These are phyloP conservation scores for Erucastrum elatum DNA, from an alignment of 345 rosid genomes.

Conservation along the genomic window DNA sequence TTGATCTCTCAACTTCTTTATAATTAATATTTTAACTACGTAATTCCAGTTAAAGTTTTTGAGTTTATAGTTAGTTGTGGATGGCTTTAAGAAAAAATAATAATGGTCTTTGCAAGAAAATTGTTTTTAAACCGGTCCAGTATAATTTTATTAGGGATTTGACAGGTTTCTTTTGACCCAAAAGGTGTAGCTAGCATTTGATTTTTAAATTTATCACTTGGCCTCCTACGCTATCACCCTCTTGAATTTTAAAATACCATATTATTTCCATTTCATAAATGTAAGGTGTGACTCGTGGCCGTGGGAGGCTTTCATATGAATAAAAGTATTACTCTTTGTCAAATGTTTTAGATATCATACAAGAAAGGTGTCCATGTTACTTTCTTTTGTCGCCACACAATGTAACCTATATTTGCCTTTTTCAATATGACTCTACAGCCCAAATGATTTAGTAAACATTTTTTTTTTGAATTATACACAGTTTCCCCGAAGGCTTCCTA, in stretches of 20 bases:
- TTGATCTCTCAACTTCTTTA: conserved; percentile 36
- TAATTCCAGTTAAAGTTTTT: neutral
- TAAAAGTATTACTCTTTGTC: neutral
- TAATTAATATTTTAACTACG: neutral
- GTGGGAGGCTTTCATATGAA: neutral
- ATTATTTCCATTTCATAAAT: neutral
- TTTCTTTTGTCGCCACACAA: neutral
- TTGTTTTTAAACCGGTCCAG: conserved; percentile 20
- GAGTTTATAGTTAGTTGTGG: conserved; percentile 3
- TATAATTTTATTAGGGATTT: conserved; percentile 15
- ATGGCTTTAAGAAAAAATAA: neutral
- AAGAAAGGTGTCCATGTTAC: neutral
- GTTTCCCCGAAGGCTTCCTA: too few species aligned
- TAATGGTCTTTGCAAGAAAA: neutral
- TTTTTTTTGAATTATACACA: too few species aligned
- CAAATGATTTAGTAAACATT: neutral
- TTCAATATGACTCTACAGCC: neutral
- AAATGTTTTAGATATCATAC: neutral
- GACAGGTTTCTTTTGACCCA: conserved; percentile 41
- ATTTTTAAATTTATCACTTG: conserved; percentile 19
- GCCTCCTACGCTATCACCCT: conserved; percentile 20
- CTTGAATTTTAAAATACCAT: neutral
- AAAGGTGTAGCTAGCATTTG: conserved; percentile 27
- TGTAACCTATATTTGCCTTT: neutral
- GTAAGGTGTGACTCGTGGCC: neutral